A percentile compares a stretch with the other conserved stretches of the same genome.
Evolutionary conservation across 345 rosid species (phyloP).

Genomic region (Populus deltoides): DNA sequence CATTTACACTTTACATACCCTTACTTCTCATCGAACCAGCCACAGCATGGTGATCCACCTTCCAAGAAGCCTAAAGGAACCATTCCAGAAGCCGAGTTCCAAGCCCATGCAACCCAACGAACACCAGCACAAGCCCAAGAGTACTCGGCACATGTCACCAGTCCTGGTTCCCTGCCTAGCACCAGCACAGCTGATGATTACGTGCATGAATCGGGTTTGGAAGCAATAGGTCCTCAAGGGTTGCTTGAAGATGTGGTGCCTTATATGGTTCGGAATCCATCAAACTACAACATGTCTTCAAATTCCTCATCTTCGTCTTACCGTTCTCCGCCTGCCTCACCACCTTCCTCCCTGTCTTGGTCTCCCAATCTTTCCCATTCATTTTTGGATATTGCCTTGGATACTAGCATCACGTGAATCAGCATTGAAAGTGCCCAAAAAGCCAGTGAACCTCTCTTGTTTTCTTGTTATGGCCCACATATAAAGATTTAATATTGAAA

Average conservation of each 20-base stretch:
- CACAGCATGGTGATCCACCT: constrained; percentile 24
- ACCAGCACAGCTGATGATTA: background rate
- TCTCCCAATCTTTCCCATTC: constrained; percentile 28
- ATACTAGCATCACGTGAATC: constrained; percentile 3
- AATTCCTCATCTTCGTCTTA: constrained; percentile 41
- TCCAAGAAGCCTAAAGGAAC: constrained; percentile 43
- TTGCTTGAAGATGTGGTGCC: constrained; percentile 82
- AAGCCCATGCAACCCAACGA: constrained; percentile 6
- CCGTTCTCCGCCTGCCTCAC: constrained; percentile 48
- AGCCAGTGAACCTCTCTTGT: background rate
- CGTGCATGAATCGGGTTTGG: background rate
- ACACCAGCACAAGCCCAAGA: constrained; percentile 1
- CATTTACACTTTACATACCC: constrained; percentile 71
- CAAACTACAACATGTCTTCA: constrained; percentile 20
- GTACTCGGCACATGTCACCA: background rate
- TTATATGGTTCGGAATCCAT: constrained; percentile 45
- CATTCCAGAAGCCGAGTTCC: background rate
- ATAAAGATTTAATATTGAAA: background rate
- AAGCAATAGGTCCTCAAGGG: constrained; percentile 37
- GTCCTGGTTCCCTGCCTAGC: background rate
- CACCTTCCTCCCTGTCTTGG: constrained; percentile 51
- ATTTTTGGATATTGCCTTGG: constrained; percentile 24
- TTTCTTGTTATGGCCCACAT: background rate
- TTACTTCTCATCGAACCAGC: constrained; percentile 30
- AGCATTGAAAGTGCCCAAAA: background rate